Evolutionary conservation across 768 basidiomycete species (phyloP), one percentile per base, ranked within the genome.

Genomic region (Tricholoma hemisulphureum): DNA sequence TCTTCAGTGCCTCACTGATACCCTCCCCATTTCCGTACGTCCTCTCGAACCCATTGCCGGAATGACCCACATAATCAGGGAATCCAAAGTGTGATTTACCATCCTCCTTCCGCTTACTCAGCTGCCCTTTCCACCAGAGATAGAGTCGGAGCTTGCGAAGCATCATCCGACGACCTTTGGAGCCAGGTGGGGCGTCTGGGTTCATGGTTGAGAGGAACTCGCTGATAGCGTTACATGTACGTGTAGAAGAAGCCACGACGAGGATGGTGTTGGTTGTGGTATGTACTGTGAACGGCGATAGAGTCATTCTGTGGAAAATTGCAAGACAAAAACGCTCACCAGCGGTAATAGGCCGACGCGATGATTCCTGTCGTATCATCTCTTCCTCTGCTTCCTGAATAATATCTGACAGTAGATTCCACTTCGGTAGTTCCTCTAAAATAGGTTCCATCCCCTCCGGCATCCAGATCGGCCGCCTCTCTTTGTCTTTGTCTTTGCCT

Each of bases 371-470:
- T 41, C 85, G 77, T 57, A 90, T 76, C 28, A 91, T 87, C 62
- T 95, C 92, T 58, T 86, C 86, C 70, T 98, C 97, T 2, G 94
- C 88, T 73, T 99, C 97, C 51, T 92, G 80, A 43, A 99, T 70
- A 0, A 95, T 82, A n/a, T 93, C 90, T 0, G 87, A 81, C 11
- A 99, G 74, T 7, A 95, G 69, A 56, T 81, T 81, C 96, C 97
- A 98, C 69, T 99, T 99, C 0, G 95, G 95, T 43, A 91, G 81
- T 67, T 98, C 97, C 72, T 98, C 97, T 21, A 98, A 77, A 0
- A 95, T 84, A 0, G 93, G 91, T 45, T 93, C 85, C 70, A 95
- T 85, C 1, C 85, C 87, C 9, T 83, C 77, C 0, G 94, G 91
- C 20, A 93, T 67, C 88, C 93, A 91, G 21, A 70, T 66, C 3